A percentile compares a stretch with the other conserved stretches of the same genome.
Evolutionary conservation across 257 asterid species (phyloP).

Genomic region (Solanum infundibuliforme): DNA sequence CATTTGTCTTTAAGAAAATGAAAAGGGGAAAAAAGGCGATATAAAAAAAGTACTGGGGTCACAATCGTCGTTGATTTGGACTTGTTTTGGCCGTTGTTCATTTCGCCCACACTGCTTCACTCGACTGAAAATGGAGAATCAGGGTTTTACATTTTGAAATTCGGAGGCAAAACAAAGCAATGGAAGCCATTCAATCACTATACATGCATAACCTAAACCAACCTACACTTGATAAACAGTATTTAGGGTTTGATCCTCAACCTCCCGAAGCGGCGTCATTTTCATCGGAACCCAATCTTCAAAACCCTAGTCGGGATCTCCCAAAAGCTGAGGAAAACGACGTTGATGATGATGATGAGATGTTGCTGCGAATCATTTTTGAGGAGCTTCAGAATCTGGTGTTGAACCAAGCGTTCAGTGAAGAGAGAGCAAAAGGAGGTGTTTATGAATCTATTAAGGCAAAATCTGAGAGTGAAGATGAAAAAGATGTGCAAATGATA

Average conservation of each 20-base stretch:
- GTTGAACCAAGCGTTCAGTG: not conserved
- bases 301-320: not conserved
- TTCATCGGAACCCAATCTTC: not conserved
- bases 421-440: not conserved
- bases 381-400: slow-evolving; percentile 6
- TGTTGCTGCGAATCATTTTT: not conserved
- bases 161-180: not conserved
- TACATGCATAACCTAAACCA: not conserved
- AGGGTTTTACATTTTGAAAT: not conserved
- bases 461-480: slow-evolving; percentile 1
- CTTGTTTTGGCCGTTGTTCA: not conserved
- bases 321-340: not conserved
- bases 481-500: not conserved
- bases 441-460: not conserved
- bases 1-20: not conserved
- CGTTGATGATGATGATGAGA: not conserved
- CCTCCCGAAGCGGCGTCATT: not conserved
- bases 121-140: not conserved
- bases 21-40: not conserved
- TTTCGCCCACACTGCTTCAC: not conserved
- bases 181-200: not conserved
- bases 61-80: not conserved
- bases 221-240: not conserved
- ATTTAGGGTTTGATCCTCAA: slow-evolving; percentile 5
- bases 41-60: not conserved